These are phyloP conservation scores for Candida rishiriensis DNA, from an alignment of 805 yeast species.

Conservation along the genomic window DNA sequence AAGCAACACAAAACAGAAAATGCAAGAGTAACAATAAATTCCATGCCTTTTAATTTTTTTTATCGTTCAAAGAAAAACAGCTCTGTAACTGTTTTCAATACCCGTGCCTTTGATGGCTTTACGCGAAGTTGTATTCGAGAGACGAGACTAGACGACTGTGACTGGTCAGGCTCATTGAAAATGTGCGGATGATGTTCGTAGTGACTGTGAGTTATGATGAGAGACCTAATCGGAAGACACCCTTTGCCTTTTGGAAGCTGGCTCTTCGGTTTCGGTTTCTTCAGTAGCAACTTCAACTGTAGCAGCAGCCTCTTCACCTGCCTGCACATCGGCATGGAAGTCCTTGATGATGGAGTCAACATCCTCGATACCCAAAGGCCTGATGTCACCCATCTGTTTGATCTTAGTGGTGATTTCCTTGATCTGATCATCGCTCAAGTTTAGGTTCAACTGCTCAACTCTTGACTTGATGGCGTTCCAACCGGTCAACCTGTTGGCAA, in stretches of 20 bases:
- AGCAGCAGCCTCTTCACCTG: constrained; percentile 15
- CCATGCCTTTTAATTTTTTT: too few species aligned
- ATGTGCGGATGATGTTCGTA: background rate
- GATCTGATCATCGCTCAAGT: constrained; percentile 85
- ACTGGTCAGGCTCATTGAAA: too few species aligned
- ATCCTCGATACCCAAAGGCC: constrained; percentile 92
- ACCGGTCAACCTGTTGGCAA: constrained; percentile 96
- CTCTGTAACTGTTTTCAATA: too few species aligned
- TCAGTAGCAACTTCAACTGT: constrained; percentile 29
- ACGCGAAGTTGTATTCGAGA: too few species aligned
- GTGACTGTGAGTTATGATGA: background rate
- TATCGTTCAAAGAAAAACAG: too few species aligned
- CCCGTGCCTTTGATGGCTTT: too few species aligned
- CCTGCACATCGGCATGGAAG: constrained; percentile 54
- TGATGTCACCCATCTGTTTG: constrained; percentile 90
- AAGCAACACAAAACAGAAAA: too few species aligned
- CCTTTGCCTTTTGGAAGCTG: constrained; percentile 36
- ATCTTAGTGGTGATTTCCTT: constrained; percentile 94
- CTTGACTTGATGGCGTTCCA: constrained; percentile 99
- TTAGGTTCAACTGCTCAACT: constrained; percentile 92
- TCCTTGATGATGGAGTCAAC: constrained; percentile 96
- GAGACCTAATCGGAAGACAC: constrained; percentile 2
- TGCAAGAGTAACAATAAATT: too few species aligned
- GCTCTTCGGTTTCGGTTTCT: constrained; percentile 20
- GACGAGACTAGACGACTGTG: too few species aligned